Evolutionary conservation across 2,329 filamentous ascomycete genomes (phyloP), one percentile per base, ranked within the genome.

Genomic region (Rhynchosporium graminicola): DNA sequence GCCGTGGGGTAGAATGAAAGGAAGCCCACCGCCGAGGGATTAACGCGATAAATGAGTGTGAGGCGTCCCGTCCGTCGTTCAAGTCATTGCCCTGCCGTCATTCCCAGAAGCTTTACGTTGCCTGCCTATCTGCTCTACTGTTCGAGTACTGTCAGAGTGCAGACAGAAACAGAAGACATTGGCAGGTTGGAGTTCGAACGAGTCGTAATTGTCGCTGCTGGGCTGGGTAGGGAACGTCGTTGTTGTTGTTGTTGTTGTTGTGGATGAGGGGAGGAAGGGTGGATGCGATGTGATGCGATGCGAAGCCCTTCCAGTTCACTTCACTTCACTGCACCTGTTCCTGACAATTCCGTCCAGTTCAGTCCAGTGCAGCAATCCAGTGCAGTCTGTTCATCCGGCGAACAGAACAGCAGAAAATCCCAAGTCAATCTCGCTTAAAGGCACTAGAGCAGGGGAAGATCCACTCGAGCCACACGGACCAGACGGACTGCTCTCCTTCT

Each of bases 1-100:
- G 68, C 68, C 65, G 45, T n/a, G 52, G 52, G 47, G 62, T 57
- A 63, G 57, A 62, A 47, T 52, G 45, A 47, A 62, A 59, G 48
- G 54, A 61, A 60, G 61, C 55, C 59, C 42, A 62, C 64, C 33
- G 33, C 33, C 9, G 33, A 36, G 33, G 62, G 59, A 47, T 59
- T 59, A 59, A 65, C 57, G 65, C 65, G 63, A 51, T 51, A 31
- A 50, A 33, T 40, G 36, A 58, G 43, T 13, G 43, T 13, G 13
- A 58, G 15, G 20, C 56, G 43, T 58, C 43, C 33, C 33, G 33
- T 36, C 33, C 33, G 33, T 36, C 9, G 9, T n/a, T 20, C 56
- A 58, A 40, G 33, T 58, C 43, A 58, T 58, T 50, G 56, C 50
- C 50, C 38, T 54, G 29, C 56, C 56, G 33, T 50, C 56, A 58